Percentiles rank a stretch among this genome's conserved stretches.
These are phyloP conservation scores for Daldinia childiae DNA, from an alignment of 495 filamentous ascomycete species.

Conservation along the genomic window DNA sequence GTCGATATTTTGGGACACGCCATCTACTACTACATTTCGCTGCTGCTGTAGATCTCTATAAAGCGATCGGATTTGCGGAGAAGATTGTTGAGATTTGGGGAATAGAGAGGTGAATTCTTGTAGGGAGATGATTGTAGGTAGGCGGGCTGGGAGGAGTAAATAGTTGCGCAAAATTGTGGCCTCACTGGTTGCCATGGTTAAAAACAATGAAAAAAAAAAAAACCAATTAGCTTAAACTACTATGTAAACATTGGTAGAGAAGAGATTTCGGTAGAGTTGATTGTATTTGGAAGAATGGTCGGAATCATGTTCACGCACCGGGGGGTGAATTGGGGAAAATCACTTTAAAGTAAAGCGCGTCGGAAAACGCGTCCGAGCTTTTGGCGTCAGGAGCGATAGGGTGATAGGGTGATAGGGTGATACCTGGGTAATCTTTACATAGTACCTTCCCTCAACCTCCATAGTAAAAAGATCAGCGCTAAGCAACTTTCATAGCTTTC, in stretches of 20 bases:
- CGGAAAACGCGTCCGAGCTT: slow-evolving; percentile 39
- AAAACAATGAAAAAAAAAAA: too few relatives aligned
- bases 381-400: slow-evolving; percentile 1
- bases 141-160: slow-evolving; percentile 75
- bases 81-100: slow-evolving; percentile 71
- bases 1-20: slow-evolving; percentile 73
- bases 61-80: slow-evolving; percentile 76
- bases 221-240: not conserved
- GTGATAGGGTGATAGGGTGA: slow-evolving; percentile 8
- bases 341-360: slow-evolving; percentile 38
- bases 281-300: not conserved
- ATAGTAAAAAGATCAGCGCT: slow-evolving; percentile 6
- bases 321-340: slow-evolving; percentile 26
- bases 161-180: slow-evolving; percentile 77
- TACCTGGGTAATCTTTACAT: not conserved
- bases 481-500: slow-evolving; percentile 2
- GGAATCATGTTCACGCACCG: slow-evolving; percentile 16
- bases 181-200: slow-evolving; percentile 75
- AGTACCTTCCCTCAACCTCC: not conserved
- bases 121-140: slow-evolving; percentile 76
- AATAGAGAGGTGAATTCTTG: slow-evolving; percentile 81
- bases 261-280: slow-evolving; percentile 5
- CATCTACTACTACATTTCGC: slow-evolving; percentile 72
- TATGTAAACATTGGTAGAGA: not conserved
- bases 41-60: slow-evolving; percentile 82